These are phyloP conservation scores for Cyberlindnera maclurae DNA, from an alignment of 805 yeast species.

Conservation along the genomic window DNA sequence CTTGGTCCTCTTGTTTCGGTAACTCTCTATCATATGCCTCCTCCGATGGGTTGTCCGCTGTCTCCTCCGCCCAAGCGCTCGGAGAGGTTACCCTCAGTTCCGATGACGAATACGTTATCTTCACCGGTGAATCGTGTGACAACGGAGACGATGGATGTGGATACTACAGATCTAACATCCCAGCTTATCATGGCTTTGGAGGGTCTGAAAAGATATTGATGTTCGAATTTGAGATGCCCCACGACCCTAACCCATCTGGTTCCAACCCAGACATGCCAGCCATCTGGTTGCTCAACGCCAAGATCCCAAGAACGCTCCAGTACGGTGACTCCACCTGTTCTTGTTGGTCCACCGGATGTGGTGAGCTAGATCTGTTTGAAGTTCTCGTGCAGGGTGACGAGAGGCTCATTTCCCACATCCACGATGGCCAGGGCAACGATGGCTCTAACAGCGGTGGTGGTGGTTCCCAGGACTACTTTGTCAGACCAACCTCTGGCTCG, in stretches of 20 bases:
- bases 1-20: conserved; percentile 82
- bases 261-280: conserved; percentile 95
- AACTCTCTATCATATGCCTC: conserved; percentile 84
- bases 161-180: conserved; percentile 74
- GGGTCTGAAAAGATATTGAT: conserved; percentile 82
- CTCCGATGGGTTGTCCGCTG: conserved; percentile 68
- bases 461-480: conserved; percentile 81
- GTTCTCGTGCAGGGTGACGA: conserved; percentile 69
- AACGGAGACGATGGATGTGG: conserved; percentile 55
- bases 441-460: conserved; percentile 67
- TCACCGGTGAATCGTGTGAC: conserved; percentile 62
- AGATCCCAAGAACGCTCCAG: conserved; percentile 93
- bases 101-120: conserved; percentile 73
- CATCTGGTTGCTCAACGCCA: conserved; percentile 90
- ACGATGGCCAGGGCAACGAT: conserved; percentile 69
- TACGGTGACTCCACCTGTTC: conserved; percentile 83
- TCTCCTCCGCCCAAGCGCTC: conserved; percentile 62
- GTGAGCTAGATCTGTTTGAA: conserved; percentile 95
- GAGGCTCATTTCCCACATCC: conserved; percentile 74
- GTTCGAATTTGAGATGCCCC: conserved; percentile 93
- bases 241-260: conserved; percentile 38
- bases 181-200: conserved; percentile 91
- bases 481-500: conserved; percentile 71
- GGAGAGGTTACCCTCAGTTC: conserved; percentile 63
- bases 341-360: conserved; percentile 97